A percentile compares a stretch with the other conserved stretches of the same genome.
These are phyloP conservation scores for Tubosaeta brunneosetosa DNA, from an alignment of 768 basidiomycete genomes.

Conservation along the genomic window DNA sequence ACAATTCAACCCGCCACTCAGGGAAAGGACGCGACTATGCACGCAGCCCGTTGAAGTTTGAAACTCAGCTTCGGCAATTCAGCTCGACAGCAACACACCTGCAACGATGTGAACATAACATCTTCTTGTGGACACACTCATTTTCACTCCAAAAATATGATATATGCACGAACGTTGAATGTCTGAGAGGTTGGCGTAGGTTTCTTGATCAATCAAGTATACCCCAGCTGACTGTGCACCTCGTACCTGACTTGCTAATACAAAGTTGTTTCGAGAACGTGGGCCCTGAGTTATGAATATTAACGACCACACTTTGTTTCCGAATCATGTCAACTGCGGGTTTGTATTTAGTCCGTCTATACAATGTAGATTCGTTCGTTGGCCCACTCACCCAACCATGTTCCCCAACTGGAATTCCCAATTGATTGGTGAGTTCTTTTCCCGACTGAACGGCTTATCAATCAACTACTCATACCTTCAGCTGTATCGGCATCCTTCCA, in stretches of 20 bases:
- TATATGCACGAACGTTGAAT: background rate
- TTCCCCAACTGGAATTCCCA: background rate
- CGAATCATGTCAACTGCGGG: background rate
- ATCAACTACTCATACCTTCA: conserved; percentile 1
- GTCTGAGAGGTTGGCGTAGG: background rate
- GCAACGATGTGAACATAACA: background rate
- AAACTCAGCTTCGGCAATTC: background rate
- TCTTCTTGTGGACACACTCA: background rate
- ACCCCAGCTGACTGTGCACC: too few species aligned
- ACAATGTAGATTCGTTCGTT: too few species aligned
- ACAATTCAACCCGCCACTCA: background rate
- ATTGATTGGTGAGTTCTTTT: conserved; percentile 2
- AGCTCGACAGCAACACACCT: background rate
- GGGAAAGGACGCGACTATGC: too few species aligned
- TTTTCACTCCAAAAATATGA: background rate
- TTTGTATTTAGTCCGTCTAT: background rate
- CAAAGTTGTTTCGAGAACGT: background rate
- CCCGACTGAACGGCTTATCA: background rate
- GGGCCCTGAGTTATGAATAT: background rate
- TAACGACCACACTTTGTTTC: background rate
- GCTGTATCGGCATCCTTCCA: conserved; percentile 19
- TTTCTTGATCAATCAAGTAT: background rate
- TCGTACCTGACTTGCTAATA: background rate
- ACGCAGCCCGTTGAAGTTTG: background rate
- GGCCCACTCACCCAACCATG: background rate